These are phyloP conservation scores for Adansonia rubrostipa DNA, from an alignment of 441 rosid genomes.

Conservation along the genomic window DNA sequence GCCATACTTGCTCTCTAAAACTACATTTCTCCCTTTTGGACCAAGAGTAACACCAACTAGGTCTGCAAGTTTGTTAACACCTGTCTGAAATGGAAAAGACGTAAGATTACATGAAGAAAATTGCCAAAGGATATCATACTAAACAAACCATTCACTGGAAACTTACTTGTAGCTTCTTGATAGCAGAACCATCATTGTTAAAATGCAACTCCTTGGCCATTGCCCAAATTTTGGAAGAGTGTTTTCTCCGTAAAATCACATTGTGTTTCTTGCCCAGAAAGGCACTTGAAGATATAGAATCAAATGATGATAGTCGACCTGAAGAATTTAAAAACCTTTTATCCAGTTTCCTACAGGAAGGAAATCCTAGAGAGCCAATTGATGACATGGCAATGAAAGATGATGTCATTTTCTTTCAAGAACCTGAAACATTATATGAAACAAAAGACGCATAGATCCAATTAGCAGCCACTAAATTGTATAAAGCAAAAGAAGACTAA, in stretches of 20 bases:
- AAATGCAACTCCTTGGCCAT: slow-evolving; percentile 86
- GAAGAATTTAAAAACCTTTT: slow-evolving; percentile 59
- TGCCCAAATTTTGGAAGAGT: slow-evolving; percentile 58
- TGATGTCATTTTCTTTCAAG: slow-evolving; percentile 59
- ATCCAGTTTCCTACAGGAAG: slow-evolving; percentile 48
- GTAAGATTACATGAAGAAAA: background rate
- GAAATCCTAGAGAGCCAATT: slow-evolving; percentile 60
- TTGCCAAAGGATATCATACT: background rate
- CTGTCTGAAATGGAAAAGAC: slow-evolving; percentile 50
- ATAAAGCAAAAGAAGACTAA: background rate
- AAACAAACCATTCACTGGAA: background rate
- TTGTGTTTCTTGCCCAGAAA: slow-evolving; percentile 54
- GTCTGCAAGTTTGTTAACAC: slow-evolving; percentile 98
- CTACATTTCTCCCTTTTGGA: slow-evolving; percentile 96
- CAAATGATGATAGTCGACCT: slow-evolving; percentile 62
- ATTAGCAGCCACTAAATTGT: background rate
- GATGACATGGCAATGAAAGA: slow-evolving; percentile 67
- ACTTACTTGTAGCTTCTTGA: slow-evolving; percentile 87
- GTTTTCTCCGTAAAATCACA: slow-evolving; percentile 46
- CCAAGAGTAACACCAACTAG: slow-evolving; percentile 98
- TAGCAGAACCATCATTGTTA: slow-evolving; percentile 88
- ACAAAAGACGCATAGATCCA: background rate
- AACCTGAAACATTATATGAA: slow-evolving; percentile 25
- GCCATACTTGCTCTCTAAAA: slow-evolving; percentile 95
- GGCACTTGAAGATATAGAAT: slow-evolving; percentile 56